Base-by-base conservation (phyloP, 2,329 filamentous ascomycete species). In the Pleomassaria siparia region DNA sequence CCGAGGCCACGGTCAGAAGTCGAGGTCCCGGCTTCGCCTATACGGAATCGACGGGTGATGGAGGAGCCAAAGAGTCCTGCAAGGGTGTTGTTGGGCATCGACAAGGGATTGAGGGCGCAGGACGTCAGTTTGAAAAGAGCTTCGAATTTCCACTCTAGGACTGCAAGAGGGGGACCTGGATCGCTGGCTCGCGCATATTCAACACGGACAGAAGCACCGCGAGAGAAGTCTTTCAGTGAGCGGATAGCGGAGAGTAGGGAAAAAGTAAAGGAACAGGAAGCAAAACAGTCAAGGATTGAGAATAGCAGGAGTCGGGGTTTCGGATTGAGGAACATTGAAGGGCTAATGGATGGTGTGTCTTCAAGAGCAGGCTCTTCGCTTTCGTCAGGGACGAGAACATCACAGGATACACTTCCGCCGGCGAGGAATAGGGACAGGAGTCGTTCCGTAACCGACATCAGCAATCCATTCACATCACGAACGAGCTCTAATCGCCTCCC, bases 121-220 rank as follows among this genome's bases (percentile, higher is more conserved):
- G 90, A 96, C 60, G 79, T 97, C 25, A 96, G 91, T 2, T 74
- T 97, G 22, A 94, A 89, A 69, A 80, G 89, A 55, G 84, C 89
- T 2, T 78, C 84, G 37, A 66, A 53, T 52, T 49, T 52, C 15
- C 46, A 50, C 26, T 45, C 59, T 8, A 47, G 55, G 15, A 50
- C 40, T 13, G 22, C 44, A n/a, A 52, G 50, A 21, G 50, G 41
- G 15, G 35, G 49, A 13, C 37, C 41, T 12, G 49, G 49, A 11
- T 29, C 54, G 0, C 47, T 59, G 15, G 56, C 60, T 2, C 57
- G 64, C n/a, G 13, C 61, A 9, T 83, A 81, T 55, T 78, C 83
- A 2, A 49, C 56, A 2, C 49, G 51, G n/a, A 41, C 46, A 4
- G 65, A 60, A 18, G 43, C 55, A 5, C 64, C 69, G 1, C 59